These are phyloP conservation scores for Discostella pseudostelligera DNA, from an alignment of 108 stramenopile genomes.

Conservation along the genomic window DNA sequence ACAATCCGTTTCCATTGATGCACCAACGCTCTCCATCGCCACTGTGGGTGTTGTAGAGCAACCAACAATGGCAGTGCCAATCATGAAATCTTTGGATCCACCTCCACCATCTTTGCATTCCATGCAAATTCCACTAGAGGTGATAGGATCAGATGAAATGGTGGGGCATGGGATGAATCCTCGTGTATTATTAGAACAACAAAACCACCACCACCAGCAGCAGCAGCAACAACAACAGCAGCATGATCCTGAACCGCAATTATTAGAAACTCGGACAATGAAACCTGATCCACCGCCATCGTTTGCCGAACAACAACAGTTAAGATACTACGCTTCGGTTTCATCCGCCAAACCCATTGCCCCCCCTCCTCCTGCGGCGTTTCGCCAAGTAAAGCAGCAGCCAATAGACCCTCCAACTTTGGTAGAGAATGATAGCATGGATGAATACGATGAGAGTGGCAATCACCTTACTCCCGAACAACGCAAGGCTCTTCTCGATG, in stretches of 20 bases:
- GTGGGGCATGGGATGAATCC: slow-evolving; percentile 28
- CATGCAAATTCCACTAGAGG: slow-evolving; percentile 14
- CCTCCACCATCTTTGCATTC: slow-evolving; percentile 47
- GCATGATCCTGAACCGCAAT: background rate
- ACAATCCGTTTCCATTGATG: too few relatives aligned
- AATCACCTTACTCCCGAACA: slow-evolving; percentile 49
- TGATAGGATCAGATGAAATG: background rate
- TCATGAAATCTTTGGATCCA: slow-evolving; percentile 35
- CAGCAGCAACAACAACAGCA: background rate
- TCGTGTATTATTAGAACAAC: slow-evolving; percentile 11
- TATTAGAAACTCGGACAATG: background rate
- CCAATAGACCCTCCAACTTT: background rate
- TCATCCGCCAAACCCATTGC: slow-evolving; percentile 17
- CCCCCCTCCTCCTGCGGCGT: background rate
- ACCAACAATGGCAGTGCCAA: slow-evolving; percentile 21
- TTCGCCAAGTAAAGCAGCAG: slow-evolving; percentile 1
- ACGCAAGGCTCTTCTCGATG: slow-evolving; percentile 66
- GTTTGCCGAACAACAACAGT: slow-evolving; percentile 33
- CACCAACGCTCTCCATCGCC: slow-evolving; percentile 1
- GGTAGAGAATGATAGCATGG: background rate
- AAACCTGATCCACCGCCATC: slow-evolving; percentile 46
- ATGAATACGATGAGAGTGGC: slow-evolving; percentile 46
- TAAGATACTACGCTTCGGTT: background rate
- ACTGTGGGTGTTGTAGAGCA: slow-evolving; percentile 15
- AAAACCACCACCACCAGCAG: slow-evolving; percentile 1